These are phyloP conservation scores for Saitozyma sp. DNA, from an alignment of 768 basidiomycete species.

Conservation along the genomic window DNA sequence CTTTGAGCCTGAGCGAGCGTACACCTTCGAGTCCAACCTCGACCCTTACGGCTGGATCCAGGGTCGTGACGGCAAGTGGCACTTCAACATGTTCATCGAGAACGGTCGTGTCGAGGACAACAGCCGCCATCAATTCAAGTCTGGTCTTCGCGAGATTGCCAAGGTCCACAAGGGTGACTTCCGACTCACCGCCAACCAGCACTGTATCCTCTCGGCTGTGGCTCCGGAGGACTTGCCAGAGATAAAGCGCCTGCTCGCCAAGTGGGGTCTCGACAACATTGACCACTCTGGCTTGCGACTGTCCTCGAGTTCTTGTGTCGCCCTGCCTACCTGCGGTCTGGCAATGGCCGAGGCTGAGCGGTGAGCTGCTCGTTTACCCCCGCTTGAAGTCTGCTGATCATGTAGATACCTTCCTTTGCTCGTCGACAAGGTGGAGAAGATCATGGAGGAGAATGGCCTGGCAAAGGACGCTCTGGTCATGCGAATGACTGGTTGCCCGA, in stretches of 20 bases:
- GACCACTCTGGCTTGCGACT: slow-evolving; percentile 74
- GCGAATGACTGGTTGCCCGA: slow-evolving; percentile 92
- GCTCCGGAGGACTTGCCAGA: slow-evolving; percentile 66
- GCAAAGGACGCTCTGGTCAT: slow-evolving; percentile 94
- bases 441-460: slow-evolving; percentile 89
- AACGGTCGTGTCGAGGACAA: slow-evolving; percentile 97
- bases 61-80: slow-evolving; percentile 81
- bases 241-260: slow-evolving; percentile 74
- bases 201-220: slow-evolving; percentile 83
- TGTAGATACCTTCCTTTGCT: slow-evolving; percentile 79
- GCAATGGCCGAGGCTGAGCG: slow-evolving; percentile 79
- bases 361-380: slow-evolving; percentile 2
- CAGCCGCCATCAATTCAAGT: slow-evolving; percentile 80
- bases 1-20: slow-evolving; percentile 72
- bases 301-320: slow-evolving; percentile 92
- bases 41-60: slow-evolving; percentile 94
- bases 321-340: slow-evolving; percentile 86
- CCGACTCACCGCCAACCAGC: slow-evolving; percentile 93
- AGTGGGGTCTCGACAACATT: slow-evolving; percentile 89
- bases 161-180: slow-evolving; percentile 91
- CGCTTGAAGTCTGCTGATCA: slow-evolving; percentile 39
- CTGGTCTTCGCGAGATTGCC: slow-evolving; percentile 87
- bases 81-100: slow-evolving; percentile 93
- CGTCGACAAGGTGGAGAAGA: slow-evolving; percentile 87
- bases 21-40: slow-evolving; percentile 79